Base-by-base conservation (phyloP, 495 filamentous ascomycete genomes). In the Mytilinidion resinicola region DNA sequence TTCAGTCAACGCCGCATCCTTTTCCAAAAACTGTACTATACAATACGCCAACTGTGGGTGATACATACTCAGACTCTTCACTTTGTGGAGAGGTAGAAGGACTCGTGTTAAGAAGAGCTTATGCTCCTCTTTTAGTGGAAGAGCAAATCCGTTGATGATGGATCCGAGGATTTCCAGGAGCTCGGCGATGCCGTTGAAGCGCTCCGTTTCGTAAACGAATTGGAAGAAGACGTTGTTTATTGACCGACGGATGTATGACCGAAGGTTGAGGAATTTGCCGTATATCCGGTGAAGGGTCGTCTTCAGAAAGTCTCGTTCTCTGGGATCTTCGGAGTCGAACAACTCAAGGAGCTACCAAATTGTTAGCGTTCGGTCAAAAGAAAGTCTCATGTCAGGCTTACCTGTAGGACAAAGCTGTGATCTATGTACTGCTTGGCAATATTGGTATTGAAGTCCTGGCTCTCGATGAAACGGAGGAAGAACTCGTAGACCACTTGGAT, bases 221-320 rank as follows among this genome's bases (percentile, higher is more conserved):
- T 99, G 93, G 81, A 99, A 99, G 79, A 99, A 99, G 65, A 99
- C 93, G 69, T 99, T 97, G 79, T 99, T 97, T 77, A 99, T 99
- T 39, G 95, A 97, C 63, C 93, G 85, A 67, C 93, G 82, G 66
- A 99, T 99, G 73, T 91, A 99, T 10, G 95, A 97, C 36, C 93
- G 84, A 38, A 99, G 79, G 70, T 99, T 99, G 55, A 99, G 79
- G 77, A 99, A 99, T 75, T 99, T 99, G 62, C 93, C 93, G 66
- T 99, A 99, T 67, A 99, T 99, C 47, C 93, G 85, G 75, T 99
- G 93, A 54, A 99, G 73, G 6, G 93, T 99, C 1, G 93, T 99
- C 77, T 99, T 99, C 39, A 99, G 75, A 72, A 99, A 99, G 74
- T 99, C 93, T 50, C 93, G 83, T 74, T 99, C 93, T 48, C 93